phyloP scores from a whole-genome alignment of 2,329 filamentous ascomycete genomes.

The Colletotrichum ledebouriae region DNA sequence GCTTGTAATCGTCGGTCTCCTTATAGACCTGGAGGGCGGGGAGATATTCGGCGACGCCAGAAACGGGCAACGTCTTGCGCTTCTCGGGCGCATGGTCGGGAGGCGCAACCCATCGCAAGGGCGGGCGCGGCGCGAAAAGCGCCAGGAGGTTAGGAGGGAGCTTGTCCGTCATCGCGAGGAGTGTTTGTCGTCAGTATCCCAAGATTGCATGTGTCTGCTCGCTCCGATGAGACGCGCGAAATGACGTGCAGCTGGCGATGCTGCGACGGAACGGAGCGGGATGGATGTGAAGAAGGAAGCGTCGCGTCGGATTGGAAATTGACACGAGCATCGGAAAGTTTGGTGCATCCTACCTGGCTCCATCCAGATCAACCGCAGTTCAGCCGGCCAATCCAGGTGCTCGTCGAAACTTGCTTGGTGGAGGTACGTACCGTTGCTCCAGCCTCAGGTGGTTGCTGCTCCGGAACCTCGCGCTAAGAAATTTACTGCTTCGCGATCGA shows the following conservation, averaged over 20 bases:
- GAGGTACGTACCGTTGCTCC: constrained; percentile 36
- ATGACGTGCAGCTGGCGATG: constrained; percentile 13
- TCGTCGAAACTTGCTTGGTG: not conserved
- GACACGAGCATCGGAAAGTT: constrained; percentile 38
- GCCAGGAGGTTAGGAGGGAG: constrained; percentile 92
- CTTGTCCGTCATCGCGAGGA: constrained; percentile 87
- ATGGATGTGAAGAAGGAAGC: not conserved
- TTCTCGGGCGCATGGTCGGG: constrained; percentile 86
- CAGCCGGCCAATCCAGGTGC: constrained; percentile 17
- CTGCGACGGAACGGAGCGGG: constrained; percentile 3
- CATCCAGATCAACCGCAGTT: constrained; percentile 25
- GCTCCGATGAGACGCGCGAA: constrained; percentile 11
- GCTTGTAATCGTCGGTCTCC: constrained; percentile 79
- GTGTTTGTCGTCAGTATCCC: constrained; percentile 16
- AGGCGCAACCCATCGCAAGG: constrained; percentile 89
- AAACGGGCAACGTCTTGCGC: constrained; percentile 79
- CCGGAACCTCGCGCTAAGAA: constrained; percentile 41
- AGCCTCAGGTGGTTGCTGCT: constrained; percentile 5
- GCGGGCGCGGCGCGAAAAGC: constrained; percentile 94
- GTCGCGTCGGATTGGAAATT: constrained; percentile 35
- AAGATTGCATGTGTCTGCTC: not conserved
- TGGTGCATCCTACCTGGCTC: constrained; percentile 29
- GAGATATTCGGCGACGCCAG: constrained; percentile 81
- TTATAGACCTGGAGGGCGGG: constrained; percentile 82
- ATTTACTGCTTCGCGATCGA: constrained; percentile 31